phyloP scores from a whole-genome alignment of 192 early-diverging fungal genomes.

The Coemansia sp. region DNA sequence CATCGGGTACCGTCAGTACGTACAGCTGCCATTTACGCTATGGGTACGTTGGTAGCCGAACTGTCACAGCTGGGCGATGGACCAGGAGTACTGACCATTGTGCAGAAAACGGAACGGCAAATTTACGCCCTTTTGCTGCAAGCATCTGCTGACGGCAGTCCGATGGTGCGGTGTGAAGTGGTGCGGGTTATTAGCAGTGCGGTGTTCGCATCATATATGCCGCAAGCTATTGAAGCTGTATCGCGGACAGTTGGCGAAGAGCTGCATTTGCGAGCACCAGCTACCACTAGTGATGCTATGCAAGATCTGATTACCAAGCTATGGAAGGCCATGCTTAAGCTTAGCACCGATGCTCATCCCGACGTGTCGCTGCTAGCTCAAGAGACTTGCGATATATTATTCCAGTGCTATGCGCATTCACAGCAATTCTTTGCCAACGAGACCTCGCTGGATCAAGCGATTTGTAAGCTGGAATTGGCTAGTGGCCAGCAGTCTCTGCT shows the following conservation, averaged over 20 bases:
- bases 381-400: slow-evolving; percentile 66
- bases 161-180: slow-evolving; percentile 87
- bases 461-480: slow-evolving; percentile 29
- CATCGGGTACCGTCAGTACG: slow-evolving; percentile 69
- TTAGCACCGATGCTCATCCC: slow-evolving; percentile 79
- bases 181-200: slow-evolving; percentile 72
- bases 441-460: slow-evolving; percentile 36
- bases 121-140: slow-evolving; percentile 55
- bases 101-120: slow-evolving; percentile 69
- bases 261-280: slow-evolving; percentile 13
- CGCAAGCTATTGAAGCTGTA: slow-evolving; percentile 66
- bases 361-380: slow-evolving; percentile 70
- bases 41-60: slow-evolving; percentile 69
- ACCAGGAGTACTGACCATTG: too few relatives aligned
- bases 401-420: slow-evolving; percentile 53
- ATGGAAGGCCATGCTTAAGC: slow-evolving; percentile 79
- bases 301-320: slow-evolving; percentile 56
- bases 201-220: slow-evolving; percentile 64
- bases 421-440: slow-evolving; percentile 29
- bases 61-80: too few relatives aligned
- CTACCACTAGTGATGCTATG: slow-evolving; percentile 18
- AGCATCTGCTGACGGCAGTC: slow-evolving; percentile 76
- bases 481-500: slow-evolving; percentile 35
- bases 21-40: slow-evolving; percentile 77
- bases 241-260: slow-evolving; percentile 50